Conservation (phyloP, 805 yeast species). For the Cyberlindnera euphorbiae region DNA sequence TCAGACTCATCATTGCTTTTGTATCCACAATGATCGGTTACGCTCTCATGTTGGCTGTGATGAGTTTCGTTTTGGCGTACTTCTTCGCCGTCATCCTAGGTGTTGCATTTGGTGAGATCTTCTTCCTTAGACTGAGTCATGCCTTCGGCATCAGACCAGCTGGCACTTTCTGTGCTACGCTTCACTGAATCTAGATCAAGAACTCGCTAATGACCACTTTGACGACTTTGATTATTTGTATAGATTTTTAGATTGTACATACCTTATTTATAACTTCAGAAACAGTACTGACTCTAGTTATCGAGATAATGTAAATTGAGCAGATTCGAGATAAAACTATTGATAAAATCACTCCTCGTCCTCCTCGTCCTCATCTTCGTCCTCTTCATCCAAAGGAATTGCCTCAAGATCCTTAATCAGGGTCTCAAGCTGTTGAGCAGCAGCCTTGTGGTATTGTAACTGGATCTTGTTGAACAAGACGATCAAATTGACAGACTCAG, state of each 20-base stretch:
- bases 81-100: conserved; percentile 74
- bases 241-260: not conserved
- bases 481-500: conserved; percentile 57
- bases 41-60: conserved; percentile 73
- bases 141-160: conserved; percentile 31
- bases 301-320: too few relatives aligned
- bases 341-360: conserved; percentile 20
- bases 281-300: too few relatives aligned
- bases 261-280: too few relatives aligned
- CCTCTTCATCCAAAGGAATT: conserved; percentile 42
- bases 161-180: conserved; percentile 13
- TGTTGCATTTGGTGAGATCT: conserved; percentile 62
- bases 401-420: conserved; percentile 42
- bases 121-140: conserved; percentile 54
- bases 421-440: conserved; percentile 42
- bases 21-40: conserved; percentile 63
- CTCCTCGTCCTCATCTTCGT: conserved; percentile 30
- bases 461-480: conserved; percentile 68
- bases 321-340: conserved; percentile 3
- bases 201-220: too few relatives aligned
- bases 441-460: conserved; percentile 54
- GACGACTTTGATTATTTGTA: not conserved
- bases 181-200: conserved; percentile 23
- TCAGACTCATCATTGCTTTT: conserved; percentile 53
- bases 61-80: conserved; percentile 63